Evolutionary conservation across 2,329 filamentous ascomycete genomes (phyloP), one percentile per base, ranked within the genome.

Genomic region (Coniosporium uncinatum): DNA sequence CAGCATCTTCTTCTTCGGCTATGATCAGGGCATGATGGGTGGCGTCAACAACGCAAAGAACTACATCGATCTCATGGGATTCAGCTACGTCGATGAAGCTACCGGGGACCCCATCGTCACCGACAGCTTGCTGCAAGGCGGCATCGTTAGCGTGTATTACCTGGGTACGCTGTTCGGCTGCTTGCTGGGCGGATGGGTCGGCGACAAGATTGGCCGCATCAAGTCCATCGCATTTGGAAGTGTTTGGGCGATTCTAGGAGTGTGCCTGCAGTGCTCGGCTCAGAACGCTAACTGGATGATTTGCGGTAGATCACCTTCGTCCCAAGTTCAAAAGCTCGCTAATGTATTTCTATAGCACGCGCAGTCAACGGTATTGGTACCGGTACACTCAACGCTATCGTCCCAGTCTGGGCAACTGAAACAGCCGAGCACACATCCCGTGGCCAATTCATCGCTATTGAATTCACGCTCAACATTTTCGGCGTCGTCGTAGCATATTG

Each of bases 391-490:
- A 87, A 85, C 52, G 76, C 80, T 5, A 85, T 86, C 46, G 76
- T 82, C 0, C 83, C 83, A 0, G 81, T 85, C 3, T 86, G 80
- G 80, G 80, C 81, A 1, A 83, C 82, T 0, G 83, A 86, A 58
- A 83, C 78, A 1, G 77, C 80, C 1, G 76, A 82, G 31, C 79
- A 85, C 52, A 84, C 75, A 0, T 80, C 76, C 2, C 74, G 84
- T 32, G 84, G 84, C 5, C 73, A 79, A 37, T 84, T 85, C 47
- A 78, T 87, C 42, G 79, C 81, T 8, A 79, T 85, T 41, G 83
- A 87, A 51, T 87, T 88, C 47, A 86, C 81, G 0, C 59, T 86
- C 6, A 88, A 87, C 53, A 85, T 86, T 45, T 79, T 85, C 37
- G 82, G 82, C 51, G 79, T 85, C 1, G 76, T 81, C 17, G 67